These are phyloP conservation scores for Plasmodium coatneyi DNA, from an alignment of 169 alveolate genomes.

Conservation along the genomic window DNA sequence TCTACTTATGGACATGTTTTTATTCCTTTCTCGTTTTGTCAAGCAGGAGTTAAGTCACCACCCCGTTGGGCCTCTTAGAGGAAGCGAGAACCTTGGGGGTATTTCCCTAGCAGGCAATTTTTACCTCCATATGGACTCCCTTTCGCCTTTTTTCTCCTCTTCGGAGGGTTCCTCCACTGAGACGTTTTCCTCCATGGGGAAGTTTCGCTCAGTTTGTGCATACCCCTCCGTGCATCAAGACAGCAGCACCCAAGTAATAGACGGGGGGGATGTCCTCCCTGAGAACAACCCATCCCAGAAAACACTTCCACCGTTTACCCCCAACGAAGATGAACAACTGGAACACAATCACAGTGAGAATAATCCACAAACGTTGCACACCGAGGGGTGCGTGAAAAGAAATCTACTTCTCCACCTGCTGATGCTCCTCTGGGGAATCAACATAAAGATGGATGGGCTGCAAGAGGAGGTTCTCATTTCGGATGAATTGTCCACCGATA, in stretches of 20 bases:
- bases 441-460: neutral
- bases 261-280: neutral
- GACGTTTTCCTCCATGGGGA: neutral
- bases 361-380: neutral
- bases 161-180: neutral
- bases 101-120: neutral
- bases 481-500: conserved; percentile 56
- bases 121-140: conserved; percentile 3
- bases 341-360: too few species aligned
- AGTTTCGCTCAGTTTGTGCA: neutral
- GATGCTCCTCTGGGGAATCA: conserved; percentile 58
- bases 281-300: neutral
- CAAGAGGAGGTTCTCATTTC: conserved; percentile 51
- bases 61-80: neutral
- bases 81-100: neutral
- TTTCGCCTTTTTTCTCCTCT: conserved; percentile 17
- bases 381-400: neutral
- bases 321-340: neutral
- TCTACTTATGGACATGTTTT: conserved; percentile 39
- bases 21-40: conserved; percentile 15
- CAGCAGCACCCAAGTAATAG: neutral
- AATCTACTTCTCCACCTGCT: conserved; percentile 15
- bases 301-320: neutral
- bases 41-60: neutral
- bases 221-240: neutral